phyloP scores from a whole-genome alignment of 2,329 filamentous ascomycete species.

The Alternaria panax region DNA sequence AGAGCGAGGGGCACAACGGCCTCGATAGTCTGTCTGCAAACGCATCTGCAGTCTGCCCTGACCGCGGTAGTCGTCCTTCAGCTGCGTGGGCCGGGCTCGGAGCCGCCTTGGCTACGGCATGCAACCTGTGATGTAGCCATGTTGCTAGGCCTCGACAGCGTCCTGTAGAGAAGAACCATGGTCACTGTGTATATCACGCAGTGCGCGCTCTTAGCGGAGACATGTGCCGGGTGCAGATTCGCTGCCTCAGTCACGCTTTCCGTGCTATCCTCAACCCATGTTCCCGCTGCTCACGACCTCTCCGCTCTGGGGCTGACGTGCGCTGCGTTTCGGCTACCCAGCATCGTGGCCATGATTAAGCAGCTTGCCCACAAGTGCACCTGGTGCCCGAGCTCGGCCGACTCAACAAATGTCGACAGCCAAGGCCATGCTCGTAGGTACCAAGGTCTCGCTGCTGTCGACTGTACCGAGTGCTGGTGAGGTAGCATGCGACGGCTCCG shows the following conservation, averaged over 20 bases:
- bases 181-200: constrained; percentile 16
- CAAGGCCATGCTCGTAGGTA: constrained; percentile 7
- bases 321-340: constrained; percentile 38
- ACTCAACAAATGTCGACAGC: constrained; percentile 16
- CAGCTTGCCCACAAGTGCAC: constrained; percentile 18
- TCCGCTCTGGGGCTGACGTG: constrained; percentile 41
- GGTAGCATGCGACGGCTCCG: constrained; percentile 8
- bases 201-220: constrained; percentile 17
- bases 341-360: constrained; percentile 26
- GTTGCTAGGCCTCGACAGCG: constrained; percentile 7
- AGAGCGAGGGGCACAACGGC: constrained; percentile 27
- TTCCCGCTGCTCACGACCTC: constrained; percentile 21
- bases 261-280: constrained; percentile 34
- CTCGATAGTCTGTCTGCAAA: constrained; percentile 16
- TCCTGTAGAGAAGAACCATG: constrained; percentile 11
- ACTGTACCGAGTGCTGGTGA: constrained; percentile 22
- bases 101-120: constrained; percentile 22
- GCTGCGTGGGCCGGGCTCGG: constrained; percentile 8
- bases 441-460: constrained; percentile 24
- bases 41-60: constrained; percentile 1
- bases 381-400: constrained; percentile 28
- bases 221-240: constrained; percentile 17
- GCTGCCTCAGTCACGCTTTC: constrained; percentile 26
- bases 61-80: constrained; percentile 5
- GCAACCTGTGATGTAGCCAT: constrained; percentile 23